Percentiles rank a stretch among this genome's conserved stretches.
phyloP scores from a whole-genome alignment of 2,329 filamentous ascomycete species.

The Colletotrichum abscissum region DNA sequence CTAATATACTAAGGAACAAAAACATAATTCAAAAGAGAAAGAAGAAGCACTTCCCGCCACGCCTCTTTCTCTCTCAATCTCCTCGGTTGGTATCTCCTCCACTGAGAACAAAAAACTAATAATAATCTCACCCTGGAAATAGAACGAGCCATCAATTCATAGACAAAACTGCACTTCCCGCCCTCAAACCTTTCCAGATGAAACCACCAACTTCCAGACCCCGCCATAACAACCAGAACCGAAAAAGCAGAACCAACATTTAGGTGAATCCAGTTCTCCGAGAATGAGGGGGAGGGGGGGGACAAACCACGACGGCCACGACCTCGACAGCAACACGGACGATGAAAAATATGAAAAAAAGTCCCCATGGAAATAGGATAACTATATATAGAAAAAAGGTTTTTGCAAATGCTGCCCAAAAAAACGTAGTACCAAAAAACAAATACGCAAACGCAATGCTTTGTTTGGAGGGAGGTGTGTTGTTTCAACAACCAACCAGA shows the following conservation, averaged over 20 bases:
- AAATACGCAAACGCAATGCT: not conserved
- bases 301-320: too few relatives aligned
- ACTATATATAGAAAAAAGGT: too few relatives aligned
- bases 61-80: not conserved
- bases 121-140: not conserved
- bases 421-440: not conserved
- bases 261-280: not conserved
- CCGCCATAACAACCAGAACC: not conserved
- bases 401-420: too few relatives aligned
- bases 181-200: too few relatives aligned
- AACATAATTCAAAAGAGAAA: too few relatives aligned
- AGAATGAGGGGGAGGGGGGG: not conserved
- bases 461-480: not conserved
- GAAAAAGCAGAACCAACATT: not conserved
- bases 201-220: not conserved
- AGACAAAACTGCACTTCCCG: not conserved
- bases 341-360: not conserved
- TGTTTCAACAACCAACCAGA: not conserved
- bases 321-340: not conserved
- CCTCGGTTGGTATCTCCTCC: constrained; percentile 35
- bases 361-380: not conserved
- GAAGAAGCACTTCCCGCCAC: too few relatives aligned
- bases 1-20: too few relatives aligned
- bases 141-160: not conserved
- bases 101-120: not conserved